Percentiles rank a stretch among this genome's conserved stretches.
These are phyloP conservation scores for Candida dubliniensis DNA, from an alignment of 1,139 yeast species.

Conservation along the genomic window DNA sequence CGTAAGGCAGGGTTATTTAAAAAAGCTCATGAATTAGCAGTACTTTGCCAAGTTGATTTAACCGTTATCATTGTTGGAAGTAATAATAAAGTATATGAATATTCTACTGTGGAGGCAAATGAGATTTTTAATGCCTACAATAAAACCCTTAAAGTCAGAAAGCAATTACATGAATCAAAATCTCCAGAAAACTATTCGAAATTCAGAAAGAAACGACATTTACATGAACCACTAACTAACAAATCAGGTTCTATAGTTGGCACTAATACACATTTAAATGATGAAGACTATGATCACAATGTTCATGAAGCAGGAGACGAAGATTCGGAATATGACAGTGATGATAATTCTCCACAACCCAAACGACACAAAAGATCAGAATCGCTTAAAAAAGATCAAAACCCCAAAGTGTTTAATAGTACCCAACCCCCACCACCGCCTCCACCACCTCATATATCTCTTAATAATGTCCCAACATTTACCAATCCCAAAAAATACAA, in stretches of 20 bases:
- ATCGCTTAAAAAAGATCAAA: constrained; percentile 3
- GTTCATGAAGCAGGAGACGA: constrained; percentile 14
- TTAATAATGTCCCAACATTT: constrained; percentile 32
- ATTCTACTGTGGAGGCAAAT: constrained; percentile 67
- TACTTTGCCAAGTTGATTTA: constrained; percentile 87
- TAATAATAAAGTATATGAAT: constrained; percentile 80
- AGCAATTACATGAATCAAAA: constrained; percentile 53
- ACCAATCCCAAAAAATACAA: constrained; percentile 18
- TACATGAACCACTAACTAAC: constrained; percentile 16
- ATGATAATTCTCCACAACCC: constrained; percentile 30
- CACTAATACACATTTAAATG: constrained; percentile 12
- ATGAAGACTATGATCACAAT: constrained; percentile 10
- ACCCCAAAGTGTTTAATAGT: constrained; percentile 14
- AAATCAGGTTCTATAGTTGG: constrained; percentile 15
- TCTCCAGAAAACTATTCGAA: constrained; percentile 60
- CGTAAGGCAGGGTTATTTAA: constrained; percentile 94
- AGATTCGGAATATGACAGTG: constrained; percentile 21
- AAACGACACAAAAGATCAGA: constrained; percentile 24
- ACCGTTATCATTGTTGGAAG: constrained; percentile 89
- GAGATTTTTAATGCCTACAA: constrained; percentile 58
- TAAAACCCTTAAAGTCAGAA: constrained; percentile 25
- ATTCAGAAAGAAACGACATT: constrained; percentile 36
- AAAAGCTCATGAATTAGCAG: constrained; percentile 93
- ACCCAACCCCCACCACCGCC: constrained; percentile 16
- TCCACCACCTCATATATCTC: constrained; percentile 30